Base-by-base conservation (phyloP, 2,329 filamentous ascomycete genomes). In the Trichophyton benhamiae region DNA sequence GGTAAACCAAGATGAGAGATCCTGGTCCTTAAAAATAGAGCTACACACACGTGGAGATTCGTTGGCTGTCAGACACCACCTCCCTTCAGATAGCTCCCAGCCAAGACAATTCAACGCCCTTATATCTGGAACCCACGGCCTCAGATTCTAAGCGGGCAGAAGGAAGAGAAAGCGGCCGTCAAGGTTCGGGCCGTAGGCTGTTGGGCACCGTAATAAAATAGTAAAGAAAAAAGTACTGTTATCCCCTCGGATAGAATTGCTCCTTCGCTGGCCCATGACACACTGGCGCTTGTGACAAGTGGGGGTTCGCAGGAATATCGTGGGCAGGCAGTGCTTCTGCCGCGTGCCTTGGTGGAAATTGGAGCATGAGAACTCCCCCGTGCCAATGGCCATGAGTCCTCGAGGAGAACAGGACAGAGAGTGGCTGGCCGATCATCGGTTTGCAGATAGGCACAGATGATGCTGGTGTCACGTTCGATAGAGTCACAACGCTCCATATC, bases 401-500 rank as follows among this genome's bases (percentile, higher is more conserved):
- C 52, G 46, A 3, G 66, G 66, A 25, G 38, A 67, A 67, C 2
- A 65, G 20, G 8, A 63, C 62, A 42, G 64, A 61, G 6, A 75
- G 67, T 0, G 70, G 67, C n/a, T 68, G 67, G 46, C 71, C 68
- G 57, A 71, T 68, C 67, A 74, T 73, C 8, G 74, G 74, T 5
- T 75, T 69, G 59, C 72, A 75, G 27, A 30, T 30, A 30, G 15
- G 74, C 71, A 60, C 72, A 74, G 36, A 74, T 71, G 30, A 75
- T 70, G 17, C 67, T 72, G 11, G 70, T 66, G 60, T 72, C 72
- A 27, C 69, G 67, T 67, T 76, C 75, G 6, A 30, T 6, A 7
- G 27, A 7, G 27, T 7, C 36, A 75, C 65, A 11, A 72, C 69
- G 22, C 71, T 74, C 73, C 74, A 76, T 25, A 71, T 68, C 5